These are phyloP conservation scores for Rusavskia elegans DNA, from an alignment of 495 filamentous ascomycete species.

Conservation along the genomic window DNA sequence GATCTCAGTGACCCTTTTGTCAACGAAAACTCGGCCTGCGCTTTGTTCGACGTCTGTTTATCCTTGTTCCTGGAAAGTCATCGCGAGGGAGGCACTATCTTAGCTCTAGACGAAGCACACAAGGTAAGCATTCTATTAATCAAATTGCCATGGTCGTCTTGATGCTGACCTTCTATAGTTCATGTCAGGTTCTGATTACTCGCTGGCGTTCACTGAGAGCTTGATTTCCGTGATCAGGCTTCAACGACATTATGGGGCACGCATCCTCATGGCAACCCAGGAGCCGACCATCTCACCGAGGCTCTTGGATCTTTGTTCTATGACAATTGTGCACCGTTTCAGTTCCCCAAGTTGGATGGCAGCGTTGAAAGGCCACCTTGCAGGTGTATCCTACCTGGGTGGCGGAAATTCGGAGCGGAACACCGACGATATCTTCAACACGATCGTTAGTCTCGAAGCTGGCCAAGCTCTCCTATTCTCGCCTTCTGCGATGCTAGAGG, in stretches of 20 bases:
- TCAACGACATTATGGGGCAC: constrained; percentile 51
- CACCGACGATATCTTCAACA: constrained; percentile 28
- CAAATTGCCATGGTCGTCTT: background rate
- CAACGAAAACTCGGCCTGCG: constrained; percentile 46
- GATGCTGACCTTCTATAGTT: constrained; percentile 20
- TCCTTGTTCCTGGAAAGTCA: constrained; percentile 41
- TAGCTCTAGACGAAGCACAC: constrained; percentile 45
- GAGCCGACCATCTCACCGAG: constrained; percentile 59
- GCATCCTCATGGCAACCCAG: constrained; percentile 60
- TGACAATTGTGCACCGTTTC: constrained; percentile 63
- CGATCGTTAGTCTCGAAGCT: constrained; percentile 40
- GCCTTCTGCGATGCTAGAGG: constrained; percentile 35
- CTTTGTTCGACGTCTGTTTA: constrained; percentile 53
- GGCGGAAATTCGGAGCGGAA: constrained; percentile 9
- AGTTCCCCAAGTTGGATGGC: constrained; percentile 52
- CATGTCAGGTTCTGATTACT: constrained; percentile 27
- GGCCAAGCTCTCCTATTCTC: constrained; percentile 55
- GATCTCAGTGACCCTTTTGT: constrained; percentile 63
- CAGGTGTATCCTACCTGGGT: constrained; percentile 22
- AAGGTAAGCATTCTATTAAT: constrained; percentile 23
- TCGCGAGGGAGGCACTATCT: constrained; percentile 24
- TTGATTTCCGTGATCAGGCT: constrained; percentile 49
- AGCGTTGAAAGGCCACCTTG: constrained; percentile 45
- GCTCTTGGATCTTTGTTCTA: constrained; percentile 55
- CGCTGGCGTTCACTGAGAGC: constrained; percentile 40